phyloP scores from a whole-genome alignment of 768 basidiomycete genomes.

The Sporobolomyces phaffii region DNA sequence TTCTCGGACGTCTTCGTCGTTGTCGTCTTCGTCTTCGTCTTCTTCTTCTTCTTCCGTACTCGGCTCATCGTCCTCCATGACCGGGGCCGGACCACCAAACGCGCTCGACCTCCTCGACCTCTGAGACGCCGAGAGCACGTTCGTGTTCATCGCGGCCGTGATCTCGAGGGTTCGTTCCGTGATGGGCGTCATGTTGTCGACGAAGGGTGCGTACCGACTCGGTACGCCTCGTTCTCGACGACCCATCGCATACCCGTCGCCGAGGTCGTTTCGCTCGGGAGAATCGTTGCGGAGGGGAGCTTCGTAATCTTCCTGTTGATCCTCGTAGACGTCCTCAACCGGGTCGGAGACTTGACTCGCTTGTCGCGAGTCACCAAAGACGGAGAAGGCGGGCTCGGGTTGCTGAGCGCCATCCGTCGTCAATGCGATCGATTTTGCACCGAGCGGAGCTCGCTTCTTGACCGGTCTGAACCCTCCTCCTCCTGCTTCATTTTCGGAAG shows the following conservation, averaged over 20 bases:
- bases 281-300: not conserved
- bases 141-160: conserved; percentile 45
- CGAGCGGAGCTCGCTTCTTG: conserved; percentile 27
- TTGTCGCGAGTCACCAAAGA: conserved; percentile 13
- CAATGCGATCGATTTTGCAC: conserved; percentile 8
- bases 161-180: conserved; percentile 89
- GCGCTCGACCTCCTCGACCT: conserved; percentile 13
- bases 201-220: conserved; percentile 46
- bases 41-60: conserved; percentile 29
- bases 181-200: conserved; percentile 96
- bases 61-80: conserved; percentile 42
- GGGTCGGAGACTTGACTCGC: conserved; percentile 44
- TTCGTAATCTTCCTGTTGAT: conserved; percentile 11
- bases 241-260: conserved; percentile 53
- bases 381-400: conserved; percentile 7
- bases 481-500: not conserved
- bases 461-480: conserved; percentile 28
- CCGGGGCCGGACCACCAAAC: not conserved
- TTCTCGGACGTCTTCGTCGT: conserved; percentile 8
- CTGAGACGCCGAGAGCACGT: conserved; percentile 4
- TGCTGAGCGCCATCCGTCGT: not conserved
- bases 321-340: conserved; percentile 14
- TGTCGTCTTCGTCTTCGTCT: conserved; percentile 6
- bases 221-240: conserved; percentile 28
- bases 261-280: conserved; percentile 19